Evolutionary conservation across 129 eudicot genomes (phyloP).

Genomic region (Rutidosis leptorrhynchoides): DNA sequence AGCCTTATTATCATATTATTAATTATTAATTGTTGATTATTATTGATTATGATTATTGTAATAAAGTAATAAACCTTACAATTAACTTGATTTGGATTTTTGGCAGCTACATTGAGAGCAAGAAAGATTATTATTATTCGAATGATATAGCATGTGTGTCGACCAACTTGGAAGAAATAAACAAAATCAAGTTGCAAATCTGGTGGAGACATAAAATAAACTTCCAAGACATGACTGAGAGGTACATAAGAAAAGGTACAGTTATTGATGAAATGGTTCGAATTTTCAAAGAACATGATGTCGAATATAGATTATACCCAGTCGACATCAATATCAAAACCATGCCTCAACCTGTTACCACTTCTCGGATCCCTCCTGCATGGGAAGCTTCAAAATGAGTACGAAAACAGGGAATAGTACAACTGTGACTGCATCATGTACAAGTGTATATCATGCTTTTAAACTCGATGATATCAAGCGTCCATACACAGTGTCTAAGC

Average conservation of each 20-base stretch:
- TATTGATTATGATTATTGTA: too few relatives aligned
- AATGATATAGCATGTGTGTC: conserved; percentile 40
- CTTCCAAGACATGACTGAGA: conserved; percentile 73
- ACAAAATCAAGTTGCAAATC: conserved; percentile 48
- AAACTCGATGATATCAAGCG: conserved; percentile 9
- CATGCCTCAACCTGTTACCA: conserved; percentile 42
- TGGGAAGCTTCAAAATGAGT: conserved; percentile 38
- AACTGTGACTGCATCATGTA: conserved; percentile 20
- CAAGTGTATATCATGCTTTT: conserved; percentile 18
- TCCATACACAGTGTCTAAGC: conserved; percentile 16
- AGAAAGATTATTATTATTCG: conserved; percentile 75
- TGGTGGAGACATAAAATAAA: conserved; percentile 82
- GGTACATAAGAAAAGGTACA: conserved; percentile 52
- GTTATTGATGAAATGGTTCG: conserved; percentile 66
- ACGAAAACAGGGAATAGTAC: conserved; percentile 4
- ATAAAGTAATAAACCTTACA: not conserved
- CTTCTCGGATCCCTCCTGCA: conserved; percentile 47
- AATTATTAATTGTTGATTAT: too few relatives aligned
- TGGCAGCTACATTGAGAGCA: conserved; percentile 67
- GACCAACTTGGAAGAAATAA: conserved; percentile 46
- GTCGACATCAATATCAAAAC: conserved; percentile 47
- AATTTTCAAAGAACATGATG: conserved; percentile 63
- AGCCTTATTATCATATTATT: too few relatives aligned
- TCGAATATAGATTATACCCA: conserved; percentile 69
- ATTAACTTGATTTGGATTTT: conserved; percentile 17